A percentile compares a stretch with the other conserved stretches of the same genome.
phyloP scores from a whole-genome alignment of 768 basidiomycete genomes.

The Agaricus blazei region DNA sequence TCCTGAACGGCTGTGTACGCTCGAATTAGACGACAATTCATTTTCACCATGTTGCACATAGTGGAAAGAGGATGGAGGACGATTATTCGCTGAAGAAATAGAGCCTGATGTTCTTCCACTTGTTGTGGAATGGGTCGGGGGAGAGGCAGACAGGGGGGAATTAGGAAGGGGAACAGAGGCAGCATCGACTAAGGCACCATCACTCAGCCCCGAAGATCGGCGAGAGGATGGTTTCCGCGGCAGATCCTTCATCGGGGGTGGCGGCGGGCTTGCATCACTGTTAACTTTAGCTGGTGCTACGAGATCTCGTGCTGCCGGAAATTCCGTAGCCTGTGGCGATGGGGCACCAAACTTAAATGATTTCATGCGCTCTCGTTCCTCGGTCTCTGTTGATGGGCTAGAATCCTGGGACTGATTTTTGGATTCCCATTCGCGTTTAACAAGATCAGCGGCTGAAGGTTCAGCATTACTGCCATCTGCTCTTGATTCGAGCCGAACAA shows the following conservation, averaged over 20 bases:
- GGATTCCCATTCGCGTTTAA: constrained; percentile 52
- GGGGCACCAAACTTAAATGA: constrained; percentile 30
- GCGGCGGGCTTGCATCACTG: not conserved
- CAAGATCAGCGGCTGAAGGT: constrained; percentile 41
- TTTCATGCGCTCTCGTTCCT: constrained; percentile 24
- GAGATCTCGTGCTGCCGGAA: not conserved
- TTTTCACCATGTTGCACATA: not conserved
- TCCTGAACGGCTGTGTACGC: not conserved
- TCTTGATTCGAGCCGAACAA: constrained; percentile 18
- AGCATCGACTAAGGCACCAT: not conserved
- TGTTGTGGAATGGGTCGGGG: constrained; percentile 9
- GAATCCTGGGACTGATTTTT: constrained; percentile 22
- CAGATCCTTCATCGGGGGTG: not conserved
- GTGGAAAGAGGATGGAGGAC: not conserved
- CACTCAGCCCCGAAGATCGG: constrained; percentile 2
- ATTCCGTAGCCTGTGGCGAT: constrained; percentile 1
- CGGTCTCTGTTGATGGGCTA: constrained; percentile 14
- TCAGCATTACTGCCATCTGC: constrained; percentile 11
- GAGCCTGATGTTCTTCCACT: not conserved
- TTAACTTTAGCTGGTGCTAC: not conserved
- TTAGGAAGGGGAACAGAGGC: constrained; percentile 10
- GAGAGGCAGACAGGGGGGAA: constrained; percentile 8
- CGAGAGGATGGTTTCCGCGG: not conserved
- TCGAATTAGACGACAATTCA: not conserved
- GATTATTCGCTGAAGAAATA: not conserved